A percentile compares a stretch with the other conserved stretches of the same genome.
Evolutionary conservation across 2,329 filamentous ascomycete genomes (phyloP).

Genomic region (Ascocoryne sarcoides): DNA sequence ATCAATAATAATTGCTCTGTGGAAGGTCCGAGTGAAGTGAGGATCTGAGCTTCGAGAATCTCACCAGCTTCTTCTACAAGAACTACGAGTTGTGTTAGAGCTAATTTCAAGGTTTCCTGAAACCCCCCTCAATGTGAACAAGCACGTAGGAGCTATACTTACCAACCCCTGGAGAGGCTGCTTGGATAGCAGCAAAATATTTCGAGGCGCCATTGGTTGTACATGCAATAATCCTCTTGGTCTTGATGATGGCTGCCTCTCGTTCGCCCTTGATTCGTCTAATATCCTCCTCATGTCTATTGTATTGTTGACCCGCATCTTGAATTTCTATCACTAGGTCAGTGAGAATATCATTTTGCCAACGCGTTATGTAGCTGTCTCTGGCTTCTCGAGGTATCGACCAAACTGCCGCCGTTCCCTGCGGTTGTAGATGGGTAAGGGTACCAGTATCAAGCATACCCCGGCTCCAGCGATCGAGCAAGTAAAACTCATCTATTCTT

Average conservation of each 20-base stretch:
- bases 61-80: conserved; percentile 68
- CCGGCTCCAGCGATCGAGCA: conserved; percentile 44
- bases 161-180: conserved; percentile 44
- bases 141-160: conserved; percentile 25
- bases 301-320: conserved; percentile 32
- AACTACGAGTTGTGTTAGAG: conserved; percentile 8
- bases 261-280: conserved; percentile 36
- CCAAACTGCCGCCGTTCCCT: conserved; percentile 41
- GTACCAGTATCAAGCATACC: conserved; percentile 37
- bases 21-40: conserved; percentile 47
- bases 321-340: conserved; percentile 41
- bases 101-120: no score
- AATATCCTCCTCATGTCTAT: conserved; percentile 34
- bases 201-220: conserved; percentile 65
- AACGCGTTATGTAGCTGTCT: conserved; percentile 30
- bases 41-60: conserved; percentile 58
- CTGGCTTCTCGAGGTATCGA: conserved; percentile 34
- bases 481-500: conserved; percentile 36
- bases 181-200: conserved; percentile 44
- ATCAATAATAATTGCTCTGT: conserved; percentile 60
- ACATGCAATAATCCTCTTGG: conserved; percentile 55
- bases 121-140: no score
- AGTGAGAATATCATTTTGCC: conserved; percentile 37
- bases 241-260: conserved; percentile 36
- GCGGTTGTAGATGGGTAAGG: conserved; percentile 29